Evolutionary conservation across 1,284 basidiomycete genomes (phyloP).

Genomic region (Ceratobasidium theobromae): DNA sequence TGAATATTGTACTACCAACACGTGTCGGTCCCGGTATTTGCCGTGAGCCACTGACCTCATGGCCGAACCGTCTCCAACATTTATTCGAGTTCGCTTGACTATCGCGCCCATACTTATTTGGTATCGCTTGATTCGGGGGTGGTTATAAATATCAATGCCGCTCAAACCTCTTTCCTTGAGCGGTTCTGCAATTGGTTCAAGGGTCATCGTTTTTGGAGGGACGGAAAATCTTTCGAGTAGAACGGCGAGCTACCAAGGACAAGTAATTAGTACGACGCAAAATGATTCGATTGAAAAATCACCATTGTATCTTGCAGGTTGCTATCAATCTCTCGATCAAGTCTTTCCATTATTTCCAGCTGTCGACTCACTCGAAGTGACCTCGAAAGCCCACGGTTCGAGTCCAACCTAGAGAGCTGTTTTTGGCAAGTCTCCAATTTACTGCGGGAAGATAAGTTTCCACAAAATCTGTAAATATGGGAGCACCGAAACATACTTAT

Average conservation of each 20-base stretch:
- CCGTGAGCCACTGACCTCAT: background rate
- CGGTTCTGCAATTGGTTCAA: background rate
- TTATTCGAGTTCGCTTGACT: background rate
- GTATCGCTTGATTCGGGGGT: conserved; percentile 10
- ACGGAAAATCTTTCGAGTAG: background rate
- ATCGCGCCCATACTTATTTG: background rate
- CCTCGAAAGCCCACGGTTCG: background rate
- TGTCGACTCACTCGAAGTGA: background rate
- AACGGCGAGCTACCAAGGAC: background rate
- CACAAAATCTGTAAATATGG: background rate
- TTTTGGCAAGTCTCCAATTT: conserved; percentile 9
- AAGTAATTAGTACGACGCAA: background rate
- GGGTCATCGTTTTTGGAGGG: background rate
- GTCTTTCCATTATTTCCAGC: conserved; percentile 6
- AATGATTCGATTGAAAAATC: background rate
- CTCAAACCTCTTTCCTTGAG: background rate
- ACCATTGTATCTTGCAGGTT: conserved; percentile 15
- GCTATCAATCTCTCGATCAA: conserved; percentile 5
- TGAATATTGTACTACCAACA: conserved; percentile 22
- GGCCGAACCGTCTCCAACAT: background rate
- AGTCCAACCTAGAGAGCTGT: background rate
- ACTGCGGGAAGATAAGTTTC: too few relatives aligned
- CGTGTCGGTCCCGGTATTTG: background rate
- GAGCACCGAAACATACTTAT: background rate
- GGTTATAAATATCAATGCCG: background rate